Conservation (phyloP, 768 basidiomycete genomes). For the Trametes maxima region DNA sequence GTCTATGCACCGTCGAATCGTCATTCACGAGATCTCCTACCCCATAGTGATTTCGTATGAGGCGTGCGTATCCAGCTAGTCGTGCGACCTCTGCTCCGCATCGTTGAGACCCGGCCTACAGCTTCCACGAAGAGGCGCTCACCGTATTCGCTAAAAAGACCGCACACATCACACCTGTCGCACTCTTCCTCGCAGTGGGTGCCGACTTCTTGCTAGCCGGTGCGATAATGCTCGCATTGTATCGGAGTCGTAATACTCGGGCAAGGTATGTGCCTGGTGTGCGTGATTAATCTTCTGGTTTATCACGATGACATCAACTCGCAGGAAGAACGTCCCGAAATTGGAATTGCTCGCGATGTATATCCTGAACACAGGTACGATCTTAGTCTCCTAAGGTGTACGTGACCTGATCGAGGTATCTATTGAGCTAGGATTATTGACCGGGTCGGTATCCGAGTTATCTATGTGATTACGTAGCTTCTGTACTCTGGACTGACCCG, state of each 20-base stretch:
- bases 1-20: neutral
- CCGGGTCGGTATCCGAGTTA: neutral
- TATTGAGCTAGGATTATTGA: neutral
- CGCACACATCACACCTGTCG: neutral
- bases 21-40: neutral
- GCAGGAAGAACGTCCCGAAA: neutral
- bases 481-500: too few relatives aligned
- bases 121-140: neutral
- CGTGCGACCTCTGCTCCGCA: neutral
- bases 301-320: too few relatives aligned
- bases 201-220: slow-evolving; percentile 1
- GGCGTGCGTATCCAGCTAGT: neutral
- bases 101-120: neutral
- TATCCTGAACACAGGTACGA: neutral
- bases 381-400: too few relatives aligned
- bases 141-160: neutral
- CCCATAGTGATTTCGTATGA: neutral
- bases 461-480: neutral
- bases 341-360: neutral
- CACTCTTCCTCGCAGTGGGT: neutral
- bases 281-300: neutral
- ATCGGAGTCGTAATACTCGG: neutral
- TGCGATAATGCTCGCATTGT: neutral
- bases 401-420: neutral
- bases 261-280: neutral